Conservation (phyloP, 148 eudicot species). For the Dianthus caryophyllus region DNA sequence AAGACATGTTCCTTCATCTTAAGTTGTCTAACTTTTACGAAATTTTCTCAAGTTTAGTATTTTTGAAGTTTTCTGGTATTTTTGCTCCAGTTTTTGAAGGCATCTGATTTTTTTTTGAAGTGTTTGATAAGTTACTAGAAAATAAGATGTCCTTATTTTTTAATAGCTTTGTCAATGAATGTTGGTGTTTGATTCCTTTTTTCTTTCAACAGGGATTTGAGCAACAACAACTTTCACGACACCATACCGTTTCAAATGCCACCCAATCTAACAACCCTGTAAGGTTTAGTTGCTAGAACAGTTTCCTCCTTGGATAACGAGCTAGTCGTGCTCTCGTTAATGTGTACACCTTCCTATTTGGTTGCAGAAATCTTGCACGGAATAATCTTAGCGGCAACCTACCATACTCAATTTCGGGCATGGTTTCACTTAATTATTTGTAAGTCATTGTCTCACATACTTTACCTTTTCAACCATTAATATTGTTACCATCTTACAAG, state of each 20-base stretch:
- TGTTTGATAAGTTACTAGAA: no score
- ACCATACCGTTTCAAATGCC: slow-evolving; percentile 81
- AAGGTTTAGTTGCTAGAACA: slow-evolving; percentile 25
- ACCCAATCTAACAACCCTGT: slow-evolving; percentile 80
- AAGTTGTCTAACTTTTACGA: no score
- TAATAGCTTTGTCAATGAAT: background rate
- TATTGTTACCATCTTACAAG: slow-evolving; percentile 18
- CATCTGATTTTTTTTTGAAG: background rate
- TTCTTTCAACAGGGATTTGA: slow-evolving; percentile 64
- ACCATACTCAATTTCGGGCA: slow-evolving; percentile 67
- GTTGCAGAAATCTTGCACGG: slow-evolving; percentile 73
- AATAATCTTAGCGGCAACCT: slow-evolving; percentile 73
- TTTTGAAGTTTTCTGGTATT: no score
- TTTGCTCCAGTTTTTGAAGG: no score
- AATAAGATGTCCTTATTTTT: no score
- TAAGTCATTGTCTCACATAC: slow-evolving; percentile 32
- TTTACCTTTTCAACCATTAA: background rate
- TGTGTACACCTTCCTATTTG: slow-evolving; percentile 9
- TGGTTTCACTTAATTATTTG: slow-evolving; percentile 67
- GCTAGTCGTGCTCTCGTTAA: slow-evolving; percentile 2
- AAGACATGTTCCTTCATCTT: no score
- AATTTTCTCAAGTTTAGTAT: no score
- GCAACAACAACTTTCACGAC: slow-evolving; percentile 78
- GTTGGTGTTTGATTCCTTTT: slow-evolving; percentile 15
- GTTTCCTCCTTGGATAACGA: slow-evolving; percentile 8